A percentile compares a stretch with the other conserved stretches of the same genome.
phyloP scores from a whole-genome alignment of 2,329 filamentous ascomycete genomes.

The Alternaria novae-zelandiae region DNA sequence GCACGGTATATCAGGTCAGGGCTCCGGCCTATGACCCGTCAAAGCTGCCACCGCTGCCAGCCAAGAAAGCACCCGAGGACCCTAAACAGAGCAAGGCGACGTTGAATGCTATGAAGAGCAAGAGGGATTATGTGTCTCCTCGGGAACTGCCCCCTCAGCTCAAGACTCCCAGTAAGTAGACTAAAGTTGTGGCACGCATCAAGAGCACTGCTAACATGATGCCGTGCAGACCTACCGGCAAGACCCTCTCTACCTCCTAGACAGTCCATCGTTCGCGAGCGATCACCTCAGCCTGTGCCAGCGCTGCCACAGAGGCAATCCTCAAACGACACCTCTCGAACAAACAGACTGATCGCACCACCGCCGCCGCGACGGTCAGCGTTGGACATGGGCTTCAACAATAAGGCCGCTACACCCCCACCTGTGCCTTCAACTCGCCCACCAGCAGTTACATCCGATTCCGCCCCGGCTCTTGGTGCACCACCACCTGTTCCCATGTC shows the following conservation, averaged over 20 bases:
- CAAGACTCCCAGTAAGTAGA: slow-evolving; percentile 31
- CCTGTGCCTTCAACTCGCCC: slow-evolving; percentile 38
- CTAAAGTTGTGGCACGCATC: neutral
- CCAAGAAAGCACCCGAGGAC: slow-evolving; percentile 54
- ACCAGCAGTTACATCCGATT: slow-evolving; percentile 5
- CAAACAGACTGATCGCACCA: slow-evolving; percentile 30
- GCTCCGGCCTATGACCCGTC: slow-evolving; percentile 65
- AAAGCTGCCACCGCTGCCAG: slow-evolving; percentile 61
- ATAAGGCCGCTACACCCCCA: slow-evolving; percentile 47
- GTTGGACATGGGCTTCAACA: slow-evolving; percentile 56
- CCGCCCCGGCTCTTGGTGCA: slow-evolving; percentile 19
- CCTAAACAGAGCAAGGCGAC: slow-evolving; percentile 48
- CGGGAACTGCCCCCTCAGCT: slow-evolving; percentile 35
- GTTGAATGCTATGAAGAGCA: slow-evolving; percentile 47
- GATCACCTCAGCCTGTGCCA: slow-evolving; percentile 20
- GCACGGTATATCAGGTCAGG: slow-evolving; percentile 50
- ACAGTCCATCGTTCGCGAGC: slow-evolving; percentile 16
- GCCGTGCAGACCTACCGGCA: slow-evolving; percentile 20
- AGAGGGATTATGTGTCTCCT: slow-evolving; percentile 32
- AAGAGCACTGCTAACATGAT: neutral
- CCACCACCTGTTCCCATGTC: slow-evolving; percentile 61
- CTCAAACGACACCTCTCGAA: slow-evolving; percentile 12
- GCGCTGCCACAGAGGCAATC: slow-evolving; percentile 21
- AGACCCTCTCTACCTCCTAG: slow-evolving; percentile 30
- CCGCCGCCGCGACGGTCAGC: slow-evolving; percentile 53